Percentiles rank a stretch among this genome's conserved stretches.
phyloP scores from a whole-genome alignment of 2,329 filamentous ascomycete genomes.

The Diaporthe humulicola region DNA sequence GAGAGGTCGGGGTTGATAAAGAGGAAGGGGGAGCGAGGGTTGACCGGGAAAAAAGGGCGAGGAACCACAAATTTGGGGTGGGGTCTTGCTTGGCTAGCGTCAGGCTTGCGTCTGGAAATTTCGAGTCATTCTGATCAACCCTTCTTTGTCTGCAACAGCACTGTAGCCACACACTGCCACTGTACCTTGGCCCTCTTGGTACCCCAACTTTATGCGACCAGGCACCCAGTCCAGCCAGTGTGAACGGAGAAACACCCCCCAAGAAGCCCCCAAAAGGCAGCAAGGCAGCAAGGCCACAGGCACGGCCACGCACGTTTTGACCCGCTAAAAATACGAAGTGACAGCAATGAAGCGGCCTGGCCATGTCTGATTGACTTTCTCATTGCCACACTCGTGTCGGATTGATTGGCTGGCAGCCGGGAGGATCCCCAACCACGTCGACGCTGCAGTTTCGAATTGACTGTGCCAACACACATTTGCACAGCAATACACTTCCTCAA shows the following conservation, averaged over 20 bases:
- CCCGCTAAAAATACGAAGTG: constrained; percentile 13
- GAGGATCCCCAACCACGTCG: background rate
- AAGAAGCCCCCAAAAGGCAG: background rate
- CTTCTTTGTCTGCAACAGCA: background rate
- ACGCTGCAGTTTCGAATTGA: constrained; percentile 26
- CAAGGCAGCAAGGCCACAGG: constrained; percentile 7
- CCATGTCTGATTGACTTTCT: constrained; percentile 17
- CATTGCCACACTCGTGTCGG: background rate
- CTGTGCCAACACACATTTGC: background rate
- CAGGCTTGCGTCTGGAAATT: constrained; percentile 28
- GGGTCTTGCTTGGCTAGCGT: constrained; percentile 31
- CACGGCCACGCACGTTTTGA: background rate
- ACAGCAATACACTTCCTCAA: background rate
- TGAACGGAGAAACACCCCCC: background rate
- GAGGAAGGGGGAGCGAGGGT: background rate
- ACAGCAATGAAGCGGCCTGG: constrained; percentile 4
- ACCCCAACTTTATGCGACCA: background rate
- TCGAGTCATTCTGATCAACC: constrained; percentile 27
- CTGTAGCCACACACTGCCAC: background rate
- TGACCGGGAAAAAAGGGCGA: constrained; percentile 5
- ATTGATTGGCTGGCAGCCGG: constrained; percentile 13
- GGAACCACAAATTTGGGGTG: constrained; percentile 2
- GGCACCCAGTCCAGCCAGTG: background rate
- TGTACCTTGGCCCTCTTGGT: background rate
- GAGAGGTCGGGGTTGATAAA: constrained; percentile 27